Evolutionary conservation across 2,329 filamentous ascomycete species (phyloP), one percentile per base, ranked within the genome.

Genomic region (Pseudodiploospora longispora): DNA sequence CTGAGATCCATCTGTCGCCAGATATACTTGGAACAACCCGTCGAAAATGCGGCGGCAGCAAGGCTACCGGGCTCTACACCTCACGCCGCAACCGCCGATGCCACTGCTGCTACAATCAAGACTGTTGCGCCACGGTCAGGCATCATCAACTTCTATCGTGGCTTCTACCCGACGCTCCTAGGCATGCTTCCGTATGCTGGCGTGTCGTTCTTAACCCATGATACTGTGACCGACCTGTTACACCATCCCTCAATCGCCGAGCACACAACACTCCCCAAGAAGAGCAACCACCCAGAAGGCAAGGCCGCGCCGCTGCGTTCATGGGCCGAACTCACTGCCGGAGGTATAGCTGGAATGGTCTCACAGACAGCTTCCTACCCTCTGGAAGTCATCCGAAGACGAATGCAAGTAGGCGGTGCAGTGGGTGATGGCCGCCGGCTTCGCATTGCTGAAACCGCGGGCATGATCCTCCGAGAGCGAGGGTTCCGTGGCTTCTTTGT

Each of bases 181-280:
- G 93, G 93, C 55, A 98, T 98, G 91, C 71, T 98, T 1, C 93
- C 93, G 0, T 98, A 98, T 59, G 93, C 93, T 1, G 93, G 93
- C 55, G 83, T 94, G 58, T 95, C 89, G 1, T 98, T 98, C 67
- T 76, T 98, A 35, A 95, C 88, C 0, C 93, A 98, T 67, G 93
- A 98, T 63, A 88, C 87, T 4, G 80, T 85, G 35, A 87, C 87
- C 48, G 93, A 98, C 63, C 58, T 93, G 38, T 75, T 98, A 55
- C 87, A 90, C 12, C 74, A 76, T 44, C 82, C 82, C 0, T 51
- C 63, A 1, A 56, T 96, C 6, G 80, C 84, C 4, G 61, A 74
- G 38, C 86, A 87, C 61, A 95, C 91, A 4, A 88, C 85, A 0
- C 68, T 94, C 1, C 80, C 86, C 0, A 71, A 74, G 48, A 80